These are phyloP conservation scores for Podospora pseudocomata DNA, from an alignment of 495 filamentous ascomycete species.

Conservation along the genomic window DNA sequence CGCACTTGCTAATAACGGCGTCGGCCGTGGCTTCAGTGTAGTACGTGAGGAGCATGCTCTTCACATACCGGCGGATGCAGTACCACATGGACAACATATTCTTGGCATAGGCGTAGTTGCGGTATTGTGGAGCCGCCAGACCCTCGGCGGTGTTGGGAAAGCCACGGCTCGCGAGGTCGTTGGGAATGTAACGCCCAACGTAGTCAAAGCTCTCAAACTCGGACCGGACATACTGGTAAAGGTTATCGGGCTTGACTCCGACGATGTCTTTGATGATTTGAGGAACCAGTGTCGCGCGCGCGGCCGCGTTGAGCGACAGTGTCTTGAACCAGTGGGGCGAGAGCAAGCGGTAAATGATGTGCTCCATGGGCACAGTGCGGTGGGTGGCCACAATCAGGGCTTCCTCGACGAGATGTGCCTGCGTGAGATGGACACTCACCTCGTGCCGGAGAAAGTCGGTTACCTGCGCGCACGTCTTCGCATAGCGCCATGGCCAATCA, in stretches of 20 bases:
- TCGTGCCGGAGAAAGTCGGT: slow-evolving; percentile 52
- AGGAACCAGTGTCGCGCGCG: slow-evolving; percentile 43
- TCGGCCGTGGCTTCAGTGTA: slow-evolving; percentile 21
- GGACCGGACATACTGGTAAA: slow-evolving; percentile 29
- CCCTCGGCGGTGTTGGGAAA: slow-evolving; percentile 37
- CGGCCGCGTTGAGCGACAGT: slow-evolving; percentile 47
- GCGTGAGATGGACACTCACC: slow-evolving; percentile 42
- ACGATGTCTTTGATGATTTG: slow-evolving; percentile 40
- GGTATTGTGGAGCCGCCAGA: slow-evolving; percentile 36
- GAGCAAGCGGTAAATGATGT: slow-evolving; percentile 41
- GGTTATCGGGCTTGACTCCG: slow-evolving; percentile 31
- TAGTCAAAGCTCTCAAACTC: slow-evolving; percentile 42
- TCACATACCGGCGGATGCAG: slow-evolving; percentile 36
- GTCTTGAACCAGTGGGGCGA: slow-evolving; percentile 50
- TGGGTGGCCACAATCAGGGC: slow-evolving; percentile 46
- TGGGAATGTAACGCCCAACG: slow-evolving; percentile 42
- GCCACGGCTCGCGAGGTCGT: slow-evolving; percentile 42
- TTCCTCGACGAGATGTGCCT: slow-evolving; percentile 48
- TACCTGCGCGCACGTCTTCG: slow-evolving; percentile 48
- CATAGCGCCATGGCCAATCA: slow-evolving; percentile 53
- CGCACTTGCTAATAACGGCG: slow-evolving; percentile 27
- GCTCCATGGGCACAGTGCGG: slow-evolving; percentile 37
- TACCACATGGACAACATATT: slow-evolving; percentile 43
- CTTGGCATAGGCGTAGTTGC: slow-evolving; percentile 47
- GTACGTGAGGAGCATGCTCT: slow-evolving; percentile 27